These are phyloP conservation scores for Furcasterigmium sp. DNA, from an alignment of 2,329 filamentous ascomycete genomes.

Conservation along the genomic window DNA sequence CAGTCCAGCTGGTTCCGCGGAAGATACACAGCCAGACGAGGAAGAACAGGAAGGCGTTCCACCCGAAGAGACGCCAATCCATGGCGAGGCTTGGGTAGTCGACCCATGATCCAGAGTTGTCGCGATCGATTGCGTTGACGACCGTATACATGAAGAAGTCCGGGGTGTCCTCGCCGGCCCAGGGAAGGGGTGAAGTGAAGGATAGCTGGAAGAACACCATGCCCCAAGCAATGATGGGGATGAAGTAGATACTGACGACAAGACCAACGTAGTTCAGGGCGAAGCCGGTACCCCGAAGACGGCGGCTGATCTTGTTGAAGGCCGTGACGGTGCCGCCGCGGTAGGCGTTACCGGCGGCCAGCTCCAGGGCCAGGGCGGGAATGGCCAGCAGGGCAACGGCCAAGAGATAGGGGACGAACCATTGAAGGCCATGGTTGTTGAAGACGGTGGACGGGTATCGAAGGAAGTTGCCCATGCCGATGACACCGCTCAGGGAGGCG, in stretches of 20 bases:
- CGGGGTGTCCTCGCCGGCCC: slow-evolving; percentile 33
- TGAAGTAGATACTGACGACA: slow-evolving; percentile 48
- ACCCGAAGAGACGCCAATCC: slow-evolving; percentile 47
- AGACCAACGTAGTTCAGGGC: slow-evolving; percentile 44
- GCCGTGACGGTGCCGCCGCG: slow-evolving; percentile 45
- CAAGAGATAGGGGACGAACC: slow-evolving; percentile 50
- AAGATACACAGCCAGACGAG: slow-evolving; percentile 53
- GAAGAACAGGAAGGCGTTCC: slow-evolving; percentile 51
- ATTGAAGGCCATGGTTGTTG: slow-evolving; percentile 51
- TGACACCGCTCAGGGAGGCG: slow-evolving; percentile 46
- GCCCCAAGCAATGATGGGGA: slow-evolving; percentile 48
- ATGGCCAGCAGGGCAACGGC: slow-evolving; percentile 47
- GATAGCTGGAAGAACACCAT: slow-evolving; percentile 51
- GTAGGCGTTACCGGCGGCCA: slow-evolving; percentile 62
- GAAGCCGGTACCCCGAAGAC: slow-evolving; percentile 45
- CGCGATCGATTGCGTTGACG: slow-evolving; percentile 12
- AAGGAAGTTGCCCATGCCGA: slow-evolving; percentile 49
- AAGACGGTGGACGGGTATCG: slow-evolving; percentile 50
- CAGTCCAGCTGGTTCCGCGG: slow-evolving; percentile 48
- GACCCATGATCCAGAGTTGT: slow-evolving; percentile 22
- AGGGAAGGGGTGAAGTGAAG: slow-evolving; percentile 46
- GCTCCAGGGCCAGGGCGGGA: slow-evolving; percentile 46
- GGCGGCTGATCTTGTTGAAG: slow-evolving; percentile 40
- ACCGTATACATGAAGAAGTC: slow-evolving; percentile 26
- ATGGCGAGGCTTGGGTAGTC: slow-evolving; percentile 35